Conservation (phyloP, 345 rosid genomes). For the Trapa bicornis region DNA sequence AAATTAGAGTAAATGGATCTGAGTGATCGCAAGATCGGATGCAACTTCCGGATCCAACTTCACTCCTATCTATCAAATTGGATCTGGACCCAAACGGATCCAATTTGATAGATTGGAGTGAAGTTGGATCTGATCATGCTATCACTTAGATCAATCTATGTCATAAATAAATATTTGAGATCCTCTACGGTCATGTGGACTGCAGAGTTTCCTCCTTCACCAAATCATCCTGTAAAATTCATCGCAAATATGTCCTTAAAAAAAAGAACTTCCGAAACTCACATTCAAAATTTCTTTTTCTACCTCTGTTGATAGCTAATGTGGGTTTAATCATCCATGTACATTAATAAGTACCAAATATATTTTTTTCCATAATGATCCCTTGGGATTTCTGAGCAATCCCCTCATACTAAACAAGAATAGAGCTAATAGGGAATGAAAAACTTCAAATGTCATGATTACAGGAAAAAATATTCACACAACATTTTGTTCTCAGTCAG, state of each 20-base stretch:
- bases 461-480: too few relatives aligned
- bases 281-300: not conserved
- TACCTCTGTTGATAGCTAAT: not conserved
- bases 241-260: not conserved
- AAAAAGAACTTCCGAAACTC: not conserved
- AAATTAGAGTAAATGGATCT: too few relatives aligned
- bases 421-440: not conserved
- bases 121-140: too few relatives aligned
- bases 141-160: constrained; percentile 2
- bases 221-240: constrained; percentile 66
- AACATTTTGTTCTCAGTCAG: too few relatives aligned
- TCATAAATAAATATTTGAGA: constrained; percentile 52
- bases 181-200: constrained; percentile 77
- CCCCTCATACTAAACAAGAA: not conserved
- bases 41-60: too few relatives aligned
- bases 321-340: not conserved
- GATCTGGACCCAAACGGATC: too few relatives aligned
- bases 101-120: too few relatives aligned
- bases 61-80: too few relatives aligned
- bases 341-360: not conserved
- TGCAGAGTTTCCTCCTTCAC: constrained; percentile 69
- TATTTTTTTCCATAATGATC: not conserved
- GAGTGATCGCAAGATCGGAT: too few relatives aligned
- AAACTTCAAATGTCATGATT: not conserved
- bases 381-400: not conserved